These are phyloP conservation scores for Colletotrichum endophyticum DNA, from an alignment of 2,329 filamentous ascomycete species.

Conservation along the genomic window DNA sequence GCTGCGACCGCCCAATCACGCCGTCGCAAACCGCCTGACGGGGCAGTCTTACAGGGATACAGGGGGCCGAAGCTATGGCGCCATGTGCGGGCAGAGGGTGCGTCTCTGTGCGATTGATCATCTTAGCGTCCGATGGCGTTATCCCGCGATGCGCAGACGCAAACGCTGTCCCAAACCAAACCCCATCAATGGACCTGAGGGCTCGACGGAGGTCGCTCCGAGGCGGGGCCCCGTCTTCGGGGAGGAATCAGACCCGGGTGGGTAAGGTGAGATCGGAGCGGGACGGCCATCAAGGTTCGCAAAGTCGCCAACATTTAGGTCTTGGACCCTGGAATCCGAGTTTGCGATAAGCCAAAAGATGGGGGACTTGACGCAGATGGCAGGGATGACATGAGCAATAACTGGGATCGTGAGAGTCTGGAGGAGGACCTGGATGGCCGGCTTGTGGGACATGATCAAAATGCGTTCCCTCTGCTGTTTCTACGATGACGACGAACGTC, in stretches of 20 bases:
- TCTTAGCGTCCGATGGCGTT: constrained; percentile 17
- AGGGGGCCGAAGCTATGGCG: neutral
- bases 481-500: neutral
- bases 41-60: constrained; percentile 11
- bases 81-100: neutral
- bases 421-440: constrained; percentile 8
- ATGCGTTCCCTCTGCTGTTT: neutral
- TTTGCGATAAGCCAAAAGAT: neutral
- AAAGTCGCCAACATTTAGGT: neutral
- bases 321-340: neutral
- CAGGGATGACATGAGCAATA: neutral
- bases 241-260: neutral
- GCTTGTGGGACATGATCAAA: neutral
- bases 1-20: neutral
- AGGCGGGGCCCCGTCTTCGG: neutral
- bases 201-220: neutral
- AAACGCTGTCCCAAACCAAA: neutral
- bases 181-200: neutral
- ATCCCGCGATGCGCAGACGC: neutral
- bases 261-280: neutral
- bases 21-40: constrained; percentile 7
- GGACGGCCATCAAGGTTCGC: constrained; percentile 3
- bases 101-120: constrained; percentile 1
- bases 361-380: neutral
- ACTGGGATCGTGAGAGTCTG: neutral